phyloP scores from a whole-genome alignment of 2,329 filamentous ascomycete species.

The Apiospora koreana region DNA sequence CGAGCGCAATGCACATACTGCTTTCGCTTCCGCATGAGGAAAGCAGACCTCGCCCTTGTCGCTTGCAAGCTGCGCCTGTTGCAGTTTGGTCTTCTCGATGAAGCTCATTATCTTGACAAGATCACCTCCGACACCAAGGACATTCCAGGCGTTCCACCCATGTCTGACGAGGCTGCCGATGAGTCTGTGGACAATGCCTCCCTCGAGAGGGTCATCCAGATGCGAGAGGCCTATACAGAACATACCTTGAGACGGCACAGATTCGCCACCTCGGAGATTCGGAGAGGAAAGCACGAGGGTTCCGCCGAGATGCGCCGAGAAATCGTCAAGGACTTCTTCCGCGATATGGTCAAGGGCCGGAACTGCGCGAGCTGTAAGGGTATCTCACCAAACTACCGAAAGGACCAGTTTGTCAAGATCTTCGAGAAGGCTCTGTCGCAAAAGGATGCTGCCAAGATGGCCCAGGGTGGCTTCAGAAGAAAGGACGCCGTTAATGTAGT shows the following conservation, averaged over 20 bases:
- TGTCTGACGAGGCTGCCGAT: slow-evolving; percentile 48
- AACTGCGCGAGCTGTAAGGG: slow-evolving; percentile 69
- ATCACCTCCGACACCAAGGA: slow-evolving; percentile 35
- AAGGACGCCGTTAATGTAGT: slow-evolving; percentile 68
- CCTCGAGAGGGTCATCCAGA: slow-evolving; percentile 54
- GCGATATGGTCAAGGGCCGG: slow-evolving; percentile 67
- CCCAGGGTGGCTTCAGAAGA: slow-evolving; percentile 64
- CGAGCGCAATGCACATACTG: slow-evolving; percentile 91
- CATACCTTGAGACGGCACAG: slow-evolving; percentile 65
- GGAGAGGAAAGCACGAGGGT: slow-evolving; percentile 77
- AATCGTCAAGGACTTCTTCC: slow-evolving; percentile 80
- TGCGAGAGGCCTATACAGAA: slow-evolving; percentile 69
- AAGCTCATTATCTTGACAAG: slow-evolving; percentile 47
- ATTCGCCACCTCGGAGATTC: slow-evolving; percentile 47
- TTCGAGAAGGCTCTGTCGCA: slow-evolving; percentile 78
- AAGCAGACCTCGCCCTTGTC: slow-evolving; percentile 75
- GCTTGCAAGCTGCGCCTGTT: slow-evolving; percentile 83
- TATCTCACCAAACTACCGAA: slow-evolving; percentile 80
- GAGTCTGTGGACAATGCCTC: slow-evolving; percentile 59
- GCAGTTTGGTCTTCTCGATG: slow-evolving; percentile 75
- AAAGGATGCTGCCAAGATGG: slow-evolving; percentile 79
- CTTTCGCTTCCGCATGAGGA: slow-evolving; percentile 79
- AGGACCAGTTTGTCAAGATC: slow-evolving; percentile 90
- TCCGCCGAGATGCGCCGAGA: slow-evolving; percentile 74
- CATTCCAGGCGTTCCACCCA: slow-evolving; percentile 36